These are phyloP conservation scores for Sphaceloma murrayae DNA, from an alignment of 2,329 filamentous ascomycete species.

Conservation along the genomic window DNA sequence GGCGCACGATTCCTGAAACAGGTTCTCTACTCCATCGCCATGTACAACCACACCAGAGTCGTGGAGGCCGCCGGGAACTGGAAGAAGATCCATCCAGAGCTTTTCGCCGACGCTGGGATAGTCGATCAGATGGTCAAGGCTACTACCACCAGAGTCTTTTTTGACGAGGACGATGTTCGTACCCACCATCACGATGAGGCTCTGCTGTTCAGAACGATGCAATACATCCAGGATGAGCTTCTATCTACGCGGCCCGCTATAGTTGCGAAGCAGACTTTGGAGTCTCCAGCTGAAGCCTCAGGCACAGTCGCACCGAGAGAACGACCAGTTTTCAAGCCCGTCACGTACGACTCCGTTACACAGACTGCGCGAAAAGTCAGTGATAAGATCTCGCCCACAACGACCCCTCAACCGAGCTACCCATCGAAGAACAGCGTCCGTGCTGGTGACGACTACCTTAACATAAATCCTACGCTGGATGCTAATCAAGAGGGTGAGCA, in stretches of 20 bases:
- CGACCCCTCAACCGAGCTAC: background rate
- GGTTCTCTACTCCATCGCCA: conserved; percentile 26
- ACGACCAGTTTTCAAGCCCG: background rate
- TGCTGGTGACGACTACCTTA: too few relatives aligned
- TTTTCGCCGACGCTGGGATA: conserved; percentile 22
- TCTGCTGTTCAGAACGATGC: conserved; percentile 2
- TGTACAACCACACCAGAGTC: conserved; percentile 25
- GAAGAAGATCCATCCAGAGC: conserved; percentile 21
- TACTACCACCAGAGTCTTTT: conserved; percentile 17
- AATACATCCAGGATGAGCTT: conserved; percentile 1
- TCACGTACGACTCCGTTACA: background rate
- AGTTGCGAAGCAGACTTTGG: background rate
- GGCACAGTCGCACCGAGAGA: too few relatives aligned
- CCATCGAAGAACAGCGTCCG: too few relatives aligned
- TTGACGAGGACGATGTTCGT: conserved; percentile 7
- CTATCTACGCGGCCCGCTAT: background rate
- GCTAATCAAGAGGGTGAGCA: too few relatives aligned
- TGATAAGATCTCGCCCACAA: conserved; percentile 3
- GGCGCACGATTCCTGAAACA: conserved; percentile 30
- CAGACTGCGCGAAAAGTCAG: background rate
- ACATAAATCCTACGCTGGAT: too few relatives aligned
- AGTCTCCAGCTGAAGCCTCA: background rate
- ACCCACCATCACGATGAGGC: conserved; percentile 1
- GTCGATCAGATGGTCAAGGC: conserved; percentile 19
- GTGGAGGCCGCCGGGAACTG: conserved; percentile 22